Base-by-base conservation (phyloP, 371 early-diverging fungal species). In the Gilbertella persicaria region DNA sequence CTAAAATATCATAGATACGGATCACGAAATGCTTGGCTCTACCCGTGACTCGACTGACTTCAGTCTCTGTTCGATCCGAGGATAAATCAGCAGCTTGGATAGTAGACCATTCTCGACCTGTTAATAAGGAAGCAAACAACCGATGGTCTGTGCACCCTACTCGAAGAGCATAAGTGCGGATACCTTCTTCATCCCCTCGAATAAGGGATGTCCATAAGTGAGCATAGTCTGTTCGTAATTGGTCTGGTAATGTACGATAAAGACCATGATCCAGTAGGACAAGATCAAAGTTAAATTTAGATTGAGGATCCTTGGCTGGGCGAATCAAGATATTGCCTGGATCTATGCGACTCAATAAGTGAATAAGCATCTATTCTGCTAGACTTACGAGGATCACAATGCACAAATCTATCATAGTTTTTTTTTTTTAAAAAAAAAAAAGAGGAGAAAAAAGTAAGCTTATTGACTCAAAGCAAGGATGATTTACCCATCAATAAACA, bases 201-300 rank as follows among this genome's bases (percentile, higher is more conserved):
- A 96, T 88, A 44, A 96, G 67, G 0, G 92, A 79, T 4, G 75
- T 82, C 98, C 96, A 97, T 40, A 97, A 75, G 43, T 84, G 81
- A 1, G 96, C 95, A 66, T 96, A 97, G 59, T 88, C 82, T 12
- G 85, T 73, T 19, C 92, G 79, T 62, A 97, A 81, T 25, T 82
- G 76, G 0, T 76, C 64, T 0, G 87, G 46, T 20, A 97, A 64
- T 4, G 78, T 75, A 14, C 93, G 88, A 69, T 97, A 97, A 10
- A 97, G 73, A 3, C 98, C 98, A 71, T 97, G 98, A 64, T 97
- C 98, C 41, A 97, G 66, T 5, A 97, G 70, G 0, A 95, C 89
- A 21, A 97, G 61, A 30, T 95, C 90, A 75, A 94, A 96, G 60
- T 93, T 93, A 50, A 82, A 67, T 8, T 76, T 74, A 0, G 82